Evolutionary conservation across 495 filamentous ascomycete species (phyloP).

Genomic region (Tuber borchii): DNA sequence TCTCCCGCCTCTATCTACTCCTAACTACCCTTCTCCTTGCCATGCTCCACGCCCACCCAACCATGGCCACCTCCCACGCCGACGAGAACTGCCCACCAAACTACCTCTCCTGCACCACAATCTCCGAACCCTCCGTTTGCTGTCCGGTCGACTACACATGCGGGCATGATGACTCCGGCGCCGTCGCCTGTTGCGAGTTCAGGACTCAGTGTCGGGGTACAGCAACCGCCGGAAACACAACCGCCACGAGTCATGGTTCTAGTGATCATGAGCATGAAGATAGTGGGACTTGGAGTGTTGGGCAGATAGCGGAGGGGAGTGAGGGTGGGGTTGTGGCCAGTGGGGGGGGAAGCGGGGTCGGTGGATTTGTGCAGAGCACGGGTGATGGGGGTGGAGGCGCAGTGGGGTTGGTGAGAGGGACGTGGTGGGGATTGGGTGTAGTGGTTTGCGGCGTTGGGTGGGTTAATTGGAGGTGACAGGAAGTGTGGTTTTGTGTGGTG

Average conservation of each 20-base stretch:
- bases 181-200: not conserved
- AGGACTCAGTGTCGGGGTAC: not conserved
- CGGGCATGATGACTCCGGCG: not conserved
- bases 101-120: constrained; percentile 1
- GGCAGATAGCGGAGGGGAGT: not conserved
- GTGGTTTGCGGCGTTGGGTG: not conserved
- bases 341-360: not conserved
- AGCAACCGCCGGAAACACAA: not conserved
- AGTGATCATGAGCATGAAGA: not conserved
- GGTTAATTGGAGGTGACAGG: not conserved
- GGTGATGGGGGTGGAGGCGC: not conserved
- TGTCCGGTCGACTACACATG: not conserved
- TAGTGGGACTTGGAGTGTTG: not conserved
- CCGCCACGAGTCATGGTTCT: not conserved
- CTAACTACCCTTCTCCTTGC: not conserved
- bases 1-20: not conserved
- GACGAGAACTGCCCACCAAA: not conserved
- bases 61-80: not conserved
- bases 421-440: not conserved
- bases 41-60: not conserved
- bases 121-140: not conserved
- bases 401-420: not conserved
- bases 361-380: not conserved
- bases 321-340: not conserved
- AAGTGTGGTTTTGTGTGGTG: not conserved